Evolutionary conservation across 148 eudicot species (phyloP), one percentile per base, ranked within the genome.

Genomic region (Vaccinium myrtillus): DNA sequence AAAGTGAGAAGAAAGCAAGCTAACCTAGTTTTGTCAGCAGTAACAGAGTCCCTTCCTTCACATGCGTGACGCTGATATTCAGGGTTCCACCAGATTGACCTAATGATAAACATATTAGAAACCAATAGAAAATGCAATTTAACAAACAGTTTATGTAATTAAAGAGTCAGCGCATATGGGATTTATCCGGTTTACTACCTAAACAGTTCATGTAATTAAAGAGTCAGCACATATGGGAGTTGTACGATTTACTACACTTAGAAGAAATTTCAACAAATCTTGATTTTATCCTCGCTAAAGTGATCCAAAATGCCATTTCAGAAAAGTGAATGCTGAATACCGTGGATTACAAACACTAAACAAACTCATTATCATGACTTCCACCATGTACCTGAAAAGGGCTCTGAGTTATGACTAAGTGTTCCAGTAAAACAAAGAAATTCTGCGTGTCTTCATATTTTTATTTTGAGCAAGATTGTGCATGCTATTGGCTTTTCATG

Each of bases 21-120:
- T 67, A 69, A 69, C 73, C 83, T 55, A 73, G 80, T 56, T 69
- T 74, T 80, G 59, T 80, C 74, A 32, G 79, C 56, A 19, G 77
- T 39, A 65, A n/a, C 18, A 49, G 65, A 54, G 53, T 48, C 78
- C 51, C 48, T 27, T 73, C 83, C 73, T 70, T 4, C 48, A 79
- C 74, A 46, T 36, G 83, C 51, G 75, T 30, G 79, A 85, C 6
- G 10, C 61, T 36, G 80, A 85, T 43, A 70, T 58, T 69, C 55
- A 55, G 86, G 32, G 27, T 55, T 80, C 79, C 86, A 71, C 65
- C 73, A 70, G 83, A 79, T 79, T 80, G 76, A 80, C 79, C 83
- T 71, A 73, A 43, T 16, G 70, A 80, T 10, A 79, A 67, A 14
- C 21, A 48, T 55, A 50, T 25, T 50, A 78, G 69, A 78, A 77